phyloP scores from a whole-genome alignment of 805 yeast genomes.

The Wickerhamomyces kurtzmanii region DNA sequence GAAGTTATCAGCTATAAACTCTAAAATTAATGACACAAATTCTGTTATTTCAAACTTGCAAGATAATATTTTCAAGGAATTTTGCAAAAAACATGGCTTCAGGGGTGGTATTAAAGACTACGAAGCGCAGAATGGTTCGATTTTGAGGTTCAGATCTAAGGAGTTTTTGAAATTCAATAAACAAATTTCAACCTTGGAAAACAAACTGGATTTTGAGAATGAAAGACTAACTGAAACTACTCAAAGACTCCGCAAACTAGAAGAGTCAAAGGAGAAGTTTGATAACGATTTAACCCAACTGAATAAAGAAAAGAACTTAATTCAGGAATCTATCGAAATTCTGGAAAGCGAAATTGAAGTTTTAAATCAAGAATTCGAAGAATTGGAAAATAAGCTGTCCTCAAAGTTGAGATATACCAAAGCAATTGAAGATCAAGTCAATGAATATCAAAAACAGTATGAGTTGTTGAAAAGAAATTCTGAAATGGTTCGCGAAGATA shows the following conservation, averaged over 20 bases:
- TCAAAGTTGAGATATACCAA: constrained; percentile 23
- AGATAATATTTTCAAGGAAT: constrained; percentile 33
- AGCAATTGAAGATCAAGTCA: constrained; percentile 37
- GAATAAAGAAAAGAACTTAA: constrained; percentile 20
- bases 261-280: constrained; percentile 25
- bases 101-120: constrained; percentile 52
- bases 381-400: constrained; percentile 20
- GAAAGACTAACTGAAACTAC: constrained; percentile 47
- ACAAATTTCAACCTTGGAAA: constrained; percentile 50
- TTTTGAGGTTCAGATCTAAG: constrained; percentile 42
- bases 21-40: constrained; percentile 18
- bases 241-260: constrained; percentile 33
- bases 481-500: constrained; percentile 36
- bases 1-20: constrained; percentile 12
- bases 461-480: constrained; percentile 23
- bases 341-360: constrained; percentile 31
- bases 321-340: constrained; percentile 23
- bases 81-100: constrained; percentile 49
- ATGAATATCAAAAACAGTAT: constrained; percentile 21
- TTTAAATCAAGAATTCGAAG: constrained; percentile 22
- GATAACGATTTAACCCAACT: constrained; percentile 22
- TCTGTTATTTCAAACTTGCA: constrained; percentile 27
- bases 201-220: constrained; percentile 53
- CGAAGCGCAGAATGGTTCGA: constrained; percentile 57
- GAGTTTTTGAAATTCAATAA: constrained; percentile 53